Conservation (phyloP, 83 land plant genomes). For the Picea abies region DNA sequence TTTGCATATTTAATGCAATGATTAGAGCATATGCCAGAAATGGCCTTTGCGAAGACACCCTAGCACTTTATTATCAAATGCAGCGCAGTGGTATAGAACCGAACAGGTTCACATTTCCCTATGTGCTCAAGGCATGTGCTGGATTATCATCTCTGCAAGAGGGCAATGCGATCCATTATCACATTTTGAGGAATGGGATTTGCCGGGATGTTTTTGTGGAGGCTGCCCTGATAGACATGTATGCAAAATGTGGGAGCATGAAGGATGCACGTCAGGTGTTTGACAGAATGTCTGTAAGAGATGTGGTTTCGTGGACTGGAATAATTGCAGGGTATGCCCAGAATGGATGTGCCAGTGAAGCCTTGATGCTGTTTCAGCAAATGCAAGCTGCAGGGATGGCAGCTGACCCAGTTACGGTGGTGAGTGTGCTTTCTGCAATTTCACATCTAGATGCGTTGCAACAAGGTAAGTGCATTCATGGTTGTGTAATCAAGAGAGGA, state of each 20-base stretch:
- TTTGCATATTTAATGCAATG: constrained; percentile 52
- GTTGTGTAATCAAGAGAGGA: no score
- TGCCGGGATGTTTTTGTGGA: background rate
- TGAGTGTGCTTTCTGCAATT: no score
- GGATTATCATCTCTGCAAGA: background rate
- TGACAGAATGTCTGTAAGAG: no score
- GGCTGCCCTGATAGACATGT: background rate
- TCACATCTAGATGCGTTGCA: no score
- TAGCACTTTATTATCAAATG: constrained; percentile 46
- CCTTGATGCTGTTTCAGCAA: no score
- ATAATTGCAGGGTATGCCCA: no score
- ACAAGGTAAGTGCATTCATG: no score
- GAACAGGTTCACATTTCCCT: constrained; percentile 8
- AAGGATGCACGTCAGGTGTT: no score
- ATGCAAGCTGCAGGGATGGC: no score
- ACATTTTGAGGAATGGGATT: background rate
- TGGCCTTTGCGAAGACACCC: constrained; percentile 31
- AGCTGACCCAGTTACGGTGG: no score
- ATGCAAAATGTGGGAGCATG: background rate
- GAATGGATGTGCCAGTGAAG: no score
- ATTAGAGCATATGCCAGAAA: constrained; percentile 43
- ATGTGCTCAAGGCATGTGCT: constrained; percentile 4
- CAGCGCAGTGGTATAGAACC: constrained; percentile 31
- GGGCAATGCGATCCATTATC: background rate
- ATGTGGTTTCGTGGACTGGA: no score